Percentiles rank a stretch among this genome's conserved stretches.
Evolutionary conservation across 305 asterid genomes (phyloP).

Genomic region (Ilex paraguariensis): DNA sequence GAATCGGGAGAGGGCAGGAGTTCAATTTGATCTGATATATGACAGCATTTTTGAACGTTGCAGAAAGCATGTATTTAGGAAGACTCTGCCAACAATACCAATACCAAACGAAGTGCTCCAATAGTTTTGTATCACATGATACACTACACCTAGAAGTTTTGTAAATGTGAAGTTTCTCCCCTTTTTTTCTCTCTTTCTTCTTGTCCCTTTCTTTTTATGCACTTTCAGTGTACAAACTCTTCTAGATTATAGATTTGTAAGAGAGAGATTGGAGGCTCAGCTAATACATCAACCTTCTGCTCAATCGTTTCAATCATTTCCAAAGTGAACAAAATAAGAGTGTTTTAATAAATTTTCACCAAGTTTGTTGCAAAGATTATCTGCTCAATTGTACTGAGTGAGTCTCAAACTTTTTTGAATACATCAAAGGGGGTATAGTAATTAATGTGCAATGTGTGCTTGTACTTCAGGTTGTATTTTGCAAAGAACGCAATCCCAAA

Average conservation of each 20-base stretch:
- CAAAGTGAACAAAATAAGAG: no score
- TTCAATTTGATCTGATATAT: constrained; percentile 81
- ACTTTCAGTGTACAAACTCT: not conserved
- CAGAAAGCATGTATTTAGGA: constrained; percentile 80
- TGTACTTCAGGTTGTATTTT: no score
- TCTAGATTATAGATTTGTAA: not conserved
- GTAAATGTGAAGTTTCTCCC: not conserved
- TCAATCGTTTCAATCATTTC: no score
- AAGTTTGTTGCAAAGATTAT: no score
- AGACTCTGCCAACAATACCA: constrained; percentile 53
- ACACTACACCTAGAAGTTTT: no score
- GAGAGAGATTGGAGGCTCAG: not conserved
- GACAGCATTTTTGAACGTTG: constrained; percentile 92
- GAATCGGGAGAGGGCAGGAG: constrained; percentile 91
- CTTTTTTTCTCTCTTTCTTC: not conserved
- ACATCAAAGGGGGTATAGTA: no score
- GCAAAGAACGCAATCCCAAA: no score
- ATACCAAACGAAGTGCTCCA: constrained; percentile 49
- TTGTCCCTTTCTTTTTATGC: not conserved
- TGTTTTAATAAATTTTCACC: no score
- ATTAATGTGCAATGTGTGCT: no score
- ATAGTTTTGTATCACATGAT: not conserved
- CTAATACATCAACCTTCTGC: not conserved
- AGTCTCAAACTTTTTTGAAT: no score
- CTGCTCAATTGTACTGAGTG: no score